Evolutionary conservation across 2,329 filamentous ascomycete species (phyloP), one percentile per base, ranked within the genome.

Genomic region (Penicillium brevicompactum): DNA sequence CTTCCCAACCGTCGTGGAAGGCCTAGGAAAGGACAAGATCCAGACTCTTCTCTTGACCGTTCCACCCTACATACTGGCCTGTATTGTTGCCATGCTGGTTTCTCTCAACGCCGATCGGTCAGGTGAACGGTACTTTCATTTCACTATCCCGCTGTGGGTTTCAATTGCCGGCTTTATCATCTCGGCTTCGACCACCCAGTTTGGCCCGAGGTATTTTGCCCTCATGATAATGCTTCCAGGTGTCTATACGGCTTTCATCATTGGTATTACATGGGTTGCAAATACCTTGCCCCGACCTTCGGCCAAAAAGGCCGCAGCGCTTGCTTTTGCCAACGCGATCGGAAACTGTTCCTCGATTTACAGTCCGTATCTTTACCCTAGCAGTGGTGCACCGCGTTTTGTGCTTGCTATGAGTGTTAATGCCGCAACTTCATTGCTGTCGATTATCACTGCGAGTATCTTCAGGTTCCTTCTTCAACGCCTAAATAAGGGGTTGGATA

Each of bases 21-120:
- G 77, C 1, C 74, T 83, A 0, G 77, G 78, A 0, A 82, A 80
- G 68, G 72, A 68, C 47, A 71, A 62, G 0, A 82, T 78, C 2
- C 73, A 80, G 34, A 82, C 80, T 0, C 72, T 84, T 3, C 74
- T 80, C 1, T 74, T 84, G 2, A 83, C 80, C 8, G 72, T 68
- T 40, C 82, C 82, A 0, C 82, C 82, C 0, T 84, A 81, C 63
- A 71, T 82, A 38, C 69, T 81, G 32, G 80, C 81, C 1, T 80
- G 79, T 11, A 74, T 71, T 0, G 74, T 75, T 2, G 78, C 78
- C 9, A 77, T 83, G 37, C 58, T 74, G 5, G 76, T 78, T 9
- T 80, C 78, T 1, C 82, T 78, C 76, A 80, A 73, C 50, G 82
- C 80, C 2, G 82, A 80, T 0, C 73, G 74, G 2, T 67, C 77